Conservation (phyloP, 352 stramenopile species). For the Globisporangium spinosum region DNA sequence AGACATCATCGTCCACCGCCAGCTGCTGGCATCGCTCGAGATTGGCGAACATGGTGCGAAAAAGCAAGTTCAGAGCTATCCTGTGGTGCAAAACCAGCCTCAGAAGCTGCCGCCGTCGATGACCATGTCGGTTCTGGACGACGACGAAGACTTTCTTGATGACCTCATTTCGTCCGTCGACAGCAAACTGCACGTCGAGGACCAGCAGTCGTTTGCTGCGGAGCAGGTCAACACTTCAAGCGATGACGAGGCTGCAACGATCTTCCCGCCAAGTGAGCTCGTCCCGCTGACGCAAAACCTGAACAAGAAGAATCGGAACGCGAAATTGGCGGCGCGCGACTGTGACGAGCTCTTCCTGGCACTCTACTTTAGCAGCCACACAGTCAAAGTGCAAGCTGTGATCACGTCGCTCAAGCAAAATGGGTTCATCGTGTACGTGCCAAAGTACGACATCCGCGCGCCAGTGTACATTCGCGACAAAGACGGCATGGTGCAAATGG, state of each 20-base stretch:
- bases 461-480: slow-evolving; percentile 91
- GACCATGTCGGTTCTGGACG: slow-evolving; percentile 52
- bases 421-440: slow-evolving; percentile 92
- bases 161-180: slow-evolving; percentile 63
- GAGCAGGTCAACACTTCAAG: not conserved
- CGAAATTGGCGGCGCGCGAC: slow-evolving; percentile 84
- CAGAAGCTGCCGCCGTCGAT: slow-evolving; percentile 42
- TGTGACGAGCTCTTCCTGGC: slow-evolving; percentile 92
- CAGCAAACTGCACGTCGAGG: slow-evolving; percentile 42
- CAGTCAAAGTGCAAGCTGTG: slow-evolving; percentile 78
- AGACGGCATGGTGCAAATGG: slow-evolving; percentile 81
- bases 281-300: slow-evolving; percentile 80
- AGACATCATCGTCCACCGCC: slow-evolving; percentile 89
- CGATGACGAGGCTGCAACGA: slow-evolving; percentile 17
- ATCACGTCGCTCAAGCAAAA: slow-evolving; percentile 90
- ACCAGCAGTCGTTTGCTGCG: not conserved
- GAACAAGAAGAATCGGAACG: slow-evolving; percentile 89
- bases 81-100: not conserved
- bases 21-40: slow-evolving; percentile 67
- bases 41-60: not conserved
- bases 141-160: slow-evolving; percentile 60
- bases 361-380: slow-evolving; percentile 90
- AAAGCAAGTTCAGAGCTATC: not conserved
- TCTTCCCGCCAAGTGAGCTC: slow-evolving; percentile 63
- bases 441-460: slow-evolving; percentile 88